Evolutionary conservation across 257 asterid genomes (phyloP), one percentile per base, ranked within the genome.

Genomic region (Solanum medicagineum): DNA sequence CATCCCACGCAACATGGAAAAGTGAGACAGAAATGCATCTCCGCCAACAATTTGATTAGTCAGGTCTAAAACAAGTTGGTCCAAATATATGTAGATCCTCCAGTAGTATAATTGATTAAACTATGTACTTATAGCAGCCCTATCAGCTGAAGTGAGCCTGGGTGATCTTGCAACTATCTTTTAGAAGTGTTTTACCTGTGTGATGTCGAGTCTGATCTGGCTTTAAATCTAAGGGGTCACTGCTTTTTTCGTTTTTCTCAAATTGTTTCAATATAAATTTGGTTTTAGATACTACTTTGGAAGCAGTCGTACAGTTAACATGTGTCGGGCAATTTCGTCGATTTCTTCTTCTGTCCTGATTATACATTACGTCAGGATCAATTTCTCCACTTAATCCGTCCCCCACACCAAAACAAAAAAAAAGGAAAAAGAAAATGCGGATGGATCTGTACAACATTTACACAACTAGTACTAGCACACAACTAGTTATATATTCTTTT

Each of bases 1-100:
- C 98, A 9, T 93, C 99, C 40, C 99, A 95, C 80, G 98, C 98
- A 2, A 84, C 98, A 3, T 97, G 99, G 99, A 97, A 97, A 85
- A 97, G 98, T 84, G 99, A 97, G 90, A 93, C 98, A 7, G 98
- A 97, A 91, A 97, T 97, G 99, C 97, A 94, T 63, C 98, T 95
- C 22, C 90, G 99, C 22, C 99, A 97, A 90, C 99, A 97, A 87
- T 97, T 97, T 87, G 99, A 97, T 89, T 95, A 95, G 91, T 51
- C 19, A 36, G 56, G 66, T 79, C 7, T 24, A 22, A 16, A 75
- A 49, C 82, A 77, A 49, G 26, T 53, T 2, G 83, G 47, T 53
- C 47, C 3, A 53, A 53, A 53, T 53, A 79, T 79, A 79, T 26
- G 11, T 26, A 79, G 63, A 24, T 53, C 83, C 49, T 51, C 63